A percentile compares a stretch with the other conserved stretches of the same genome.
Evolutionary conservation across 1,139 yeast species (phyloP).

Genomic region (Suhomyces coccinellae): DNA sequence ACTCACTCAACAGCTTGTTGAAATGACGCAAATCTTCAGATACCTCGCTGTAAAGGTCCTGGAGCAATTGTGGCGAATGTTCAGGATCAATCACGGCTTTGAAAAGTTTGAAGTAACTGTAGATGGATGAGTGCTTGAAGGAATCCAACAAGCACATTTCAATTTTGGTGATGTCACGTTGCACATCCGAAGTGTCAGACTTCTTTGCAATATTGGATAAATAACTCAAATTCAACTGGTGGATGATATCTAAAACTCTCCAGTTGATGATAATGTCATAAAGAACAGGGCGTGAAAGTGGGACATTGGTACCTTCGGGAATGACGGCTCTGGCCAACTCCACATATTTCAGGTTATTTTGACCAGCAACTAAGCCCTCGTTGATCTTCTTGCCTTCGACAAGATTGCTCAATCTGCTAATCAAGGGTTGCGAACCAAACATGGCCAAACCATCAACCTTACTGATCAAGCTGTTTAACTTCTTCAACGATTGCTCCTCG

Average conservation of each 20-base stretch:
- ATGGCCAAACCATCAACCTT: slow-evolving; percentile 36
- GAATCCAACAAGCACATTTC: slow-evolving; percentile 18
- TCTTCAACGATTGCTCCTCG: slow-evolving; percentile 22
- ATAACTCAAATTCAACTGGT: slow-evolving; percentile 33
- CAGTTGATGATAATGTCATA: slow-evolving; percentile 34
- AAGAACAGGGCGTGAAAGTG: slow-evolving; percentile 9
- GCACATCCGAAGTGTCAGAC: slow-evolving; percentile 19
- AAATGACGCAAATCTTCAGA: slow-evolving; percentile 22
- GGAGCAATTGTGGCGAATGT: slow-evolving; percentile 24
- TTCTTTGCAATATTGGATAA: slow-evolving; percentile 24
- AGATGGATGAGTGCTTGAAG: slow-evolving; percentile 14
- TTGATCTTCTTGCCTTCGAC: slow-evolving; percentile 25
- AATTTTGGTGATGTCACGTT: slow-evolving; percentile 26
- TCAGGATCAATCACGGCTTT: slow-evolving; percentile 32
- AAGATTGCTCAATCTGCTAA: slow-evolving; percentile 32
- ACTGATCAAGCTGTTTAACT: slow-evolving; percentile 30
- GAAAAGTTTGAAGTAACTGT: slow-evolving; percentile 29
- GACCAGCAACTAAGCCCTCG: slow-evolving; percentile 27
- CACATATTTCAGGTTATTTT: slow-evolving; percentile 32
- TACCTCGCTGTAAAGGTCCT: slow-evolving; percentile 17
- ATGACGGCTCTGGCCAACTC: slow-evolving; percentile 25
- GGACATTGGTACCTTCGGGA: slow-evolving; percentile 2
- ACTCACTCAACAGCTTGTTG: slow-evolving; percentile 25
- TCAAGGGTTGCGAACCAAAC: slow-evolving; percentile 31
- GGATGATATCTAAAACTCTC: slow-evolving; percentile 40